Evolutionary conservation across 495 filamentous ascomycete species (phyloP).

Genomic region (Aspergillus cavernicola): DNA sequence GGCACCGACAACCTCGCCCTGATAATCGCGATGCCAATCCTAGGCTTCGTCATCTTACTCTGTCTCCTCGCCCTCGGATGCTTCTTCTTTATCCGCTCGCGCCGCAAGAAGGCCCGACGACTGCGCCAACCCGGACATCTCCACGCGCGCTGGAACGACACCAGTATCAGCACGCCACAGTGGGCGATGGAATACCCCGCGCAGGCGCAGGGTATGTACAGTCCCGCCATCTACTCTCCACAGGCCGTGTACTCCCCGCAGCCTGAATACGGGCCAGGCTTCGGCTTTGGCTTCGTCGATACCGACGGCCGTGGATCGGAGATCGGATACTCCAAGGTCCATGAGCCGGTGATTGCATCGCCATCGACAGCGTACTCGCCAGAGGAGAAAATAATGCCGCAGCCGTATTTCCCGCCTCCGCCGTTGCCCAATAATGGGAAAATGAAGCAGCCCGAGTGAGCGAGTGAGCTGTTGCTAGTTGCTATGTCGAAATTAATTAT

Average conservation of each 20-base stretch:
- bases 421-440: slow-evolving; percentile 1
- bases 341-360: slow-evolving; percentile 11
- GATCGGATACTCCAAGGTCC: slow-evolving; percentile 13
- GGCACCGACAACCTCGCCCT: slow-evolving; percentile 38
- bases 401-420: slow-evolving; percentile 7
- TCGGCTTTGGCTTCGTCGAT: slow-evolving; percentile 29
- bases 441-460: not conserved
- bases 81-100: slow-evolving; percentile 15
- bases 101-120: slow-evolving; percentile 10
- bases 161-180: slow-evolving; percentile 12
- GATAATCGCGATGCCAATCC: slow-evolving; percentile 45
- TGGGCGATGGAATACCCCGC: slow-evolving; percentile 14
- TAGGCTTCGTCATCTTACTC: slow-evolving; percentile 17
- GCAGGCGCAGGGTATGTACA: slow-evolving; percentile 15
- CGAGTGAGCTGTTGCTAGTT: too few relatives aligned
- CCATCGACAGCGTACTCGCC: slow-evolving; percentile 10
- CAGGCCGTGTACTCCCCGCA: slow-evolving; percentile 2
- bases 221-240: slow-evolving; percentile 1
- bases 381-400: slow-evolving; percentile 12
- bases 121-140: slow-evolving; percentile 7
- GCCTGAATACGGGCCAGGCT: slow-evolving; percentile 18
- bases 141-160: slow-evolving; percentile 13
- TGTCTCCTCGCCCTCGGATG: slow-evolving; percentile 10
- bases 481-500: too few relatives aligned
- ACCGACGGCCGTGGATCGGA: slow-evolving; percentile 23